phyloP scores from a whole-genome alignment of 805 yeast species.

The Cyberlindnera subsufficiens region DNA sequence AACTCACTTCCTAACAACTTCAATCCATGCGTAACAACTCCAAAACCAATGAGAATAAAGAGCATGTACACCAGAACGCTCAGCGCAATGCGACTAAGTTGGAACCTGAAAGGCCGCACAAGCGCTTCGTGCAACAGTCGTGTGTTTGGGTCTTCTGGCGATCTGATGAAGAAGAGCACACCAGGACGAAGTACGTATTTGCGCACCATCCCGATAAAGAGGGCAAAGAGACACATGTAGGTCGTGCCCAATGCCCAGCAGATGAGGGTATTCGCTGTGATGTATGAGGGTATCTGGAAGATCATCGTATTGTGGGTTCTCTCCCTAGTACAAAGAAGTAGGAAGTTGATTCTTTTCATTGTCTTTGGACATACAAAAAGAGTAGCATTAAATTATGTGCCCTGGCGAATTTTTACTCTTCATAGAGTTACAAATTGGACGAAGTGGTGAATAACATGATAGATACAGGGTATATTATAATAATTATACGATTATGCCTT shows the following conservation, averaged over 20 bases:
- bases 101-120: conserved; percentile 66
- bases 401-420: too few species aligned
- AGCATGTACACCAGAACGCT: conserved; percentile 72
- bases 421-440: too few species aligned
- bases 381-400: too few species aligned
- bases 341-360: too few species aligned
- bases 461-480: too few species aligned
- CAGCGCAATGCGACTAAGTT: conserved; percentile 63
- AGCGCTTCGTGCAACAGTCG: conserved; percentile 83
- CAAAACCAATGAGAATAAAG: conserved; percentile 72
- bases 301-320: not conserved
- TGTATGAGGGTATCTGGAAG: not conserved
- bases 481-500: too few species aligned
- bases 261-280: not conserved
- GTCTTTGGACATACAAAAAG: too few species aligned
- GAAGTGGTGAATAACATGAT: too few species aligned
- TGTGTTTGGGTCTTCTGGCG: conserved; percentile 91
- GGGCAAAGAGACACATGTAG: conserved; percentile 84
- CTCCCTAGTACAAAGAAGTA: too few species aligned
- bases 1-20: conserved; percentile 14
- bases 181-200: conserved; percentile 74
- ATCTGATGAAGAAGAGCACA: conserved; percentile 82
- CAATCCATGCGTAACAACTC: conserved; percentile 29
- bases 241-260: conserved; percentile 70
- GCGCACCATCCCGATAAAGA: conserved; percentile 81